Conservation (phyloP, 805 yeast genomes). For the Lipomyces chichibuensis region DNA sequence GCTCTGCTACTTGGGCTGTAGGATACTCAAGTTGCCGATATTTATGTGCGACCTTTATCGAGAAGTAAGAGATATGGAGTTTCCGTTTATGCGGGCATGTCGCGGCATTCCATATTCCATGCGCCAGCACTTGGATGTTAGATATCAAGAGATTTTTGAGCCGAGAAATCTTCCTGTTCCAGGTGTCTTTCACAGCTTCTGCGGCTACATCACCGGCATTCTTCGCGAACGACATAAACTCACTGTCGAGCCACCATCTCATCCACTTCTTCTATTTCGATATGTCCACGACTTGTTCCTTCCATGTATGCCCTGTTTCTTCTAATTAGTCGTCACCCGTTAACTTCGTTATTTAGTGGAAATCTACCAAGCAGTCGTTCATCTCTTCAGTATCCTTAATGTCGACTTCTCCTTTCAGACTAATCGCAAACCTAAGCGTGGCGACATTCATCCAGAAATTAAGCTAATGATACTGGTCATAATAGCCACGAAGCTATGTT, state of each 20-base stretch:
- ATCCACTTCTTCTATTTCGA: constrained; percentile 6
- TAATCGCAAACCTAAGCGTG: neutral
- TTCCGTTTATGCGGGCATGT: constrained; percentile 30
- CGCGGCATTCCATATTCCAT: constrained; percentile 14
- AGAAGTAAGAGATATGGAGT: constrained; percentile 3
- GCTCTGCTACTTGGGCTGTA: constrained; percentile 28
- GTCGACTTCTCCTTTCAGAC: constrained; percentile 8
- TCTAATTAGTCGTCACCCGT: neutral
- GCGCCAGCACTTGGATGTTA: constrained; percentile 20
- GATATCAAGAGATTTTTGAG: constrained; percentile 20
- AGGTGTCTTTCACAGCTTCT: constrained; percentile 18
- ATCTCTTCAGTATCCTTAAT: constrained; percentile 5
- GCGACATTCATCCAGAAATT: constrained; percentile 29
- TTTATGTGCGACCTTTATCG: constrained; percentile 26
- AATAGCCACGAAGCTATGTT: constrained; percentile 33
- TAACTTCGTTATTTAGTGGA: constrained; percentile 13
- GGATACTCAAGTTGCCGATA: constrained; percentile 27
- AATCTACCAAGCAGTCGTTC: constrained; percentile 21
- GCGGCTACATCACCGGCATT: constrained; percentile 5
- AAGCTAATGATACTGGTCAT: constrained; percentile 22
- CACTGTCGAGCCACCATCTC: constrained; percentile 5
- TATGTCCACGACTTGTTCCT: constrained; percentile 26
- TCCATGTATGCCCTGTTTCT: constrained; percentile 9
- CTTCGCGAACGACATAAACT: constrained; percentile 5
- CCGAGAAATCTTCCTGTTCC: constrained; percentile 24